Evolutionary conservation across 2,329 filamentous ascomycete species (phyloP).

Genomic region (Coniochaeta ligniaria): DNA sequence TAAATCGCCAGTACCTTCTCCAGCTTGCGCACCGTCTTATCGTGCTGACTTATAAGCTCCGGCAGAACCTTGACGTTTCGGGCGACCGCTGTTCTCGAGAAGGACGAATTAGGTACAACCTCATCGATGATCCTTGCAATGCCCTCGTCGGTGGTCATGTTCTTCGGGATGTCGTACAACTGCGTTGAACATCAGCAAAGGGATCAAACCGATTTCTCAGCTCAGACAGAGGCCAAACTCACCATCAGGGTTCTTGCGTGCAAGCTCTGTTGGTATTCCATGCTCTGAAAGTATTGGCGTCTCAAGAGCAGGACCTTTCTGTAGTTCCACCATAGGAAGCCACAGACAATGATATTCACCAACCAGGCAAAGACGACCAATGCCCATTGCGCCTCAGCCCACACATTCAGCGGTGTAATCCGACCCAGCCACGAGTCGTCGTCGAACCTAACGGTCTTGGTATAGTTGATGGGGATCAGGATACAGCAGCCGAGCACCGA

Average conservation of each 20-base stretch:
- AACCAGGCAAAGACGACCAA: constrained; percentile 53
- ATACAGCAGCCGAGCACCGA: constrained; percentile 67
- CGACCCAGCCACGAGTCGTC: constrained; percentile 43
- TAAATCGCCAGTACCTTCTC: constrained; percentile 85
- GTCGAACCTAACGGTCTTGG: constrained; percentile 31
- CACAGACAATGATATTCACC: constrained; percentile 68
- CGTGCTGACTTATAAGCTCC: constrained; percentile 76
- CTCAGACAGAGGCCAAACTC: constrained; percentile 13
- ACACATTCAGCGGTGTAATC: constrained; percentile 53
- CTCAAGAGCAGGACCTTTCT: constrained; percentile 63
- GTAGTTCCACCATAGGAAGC: constrained; percentile 90
- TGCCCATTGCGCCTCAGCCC: constrained; percentile 46
- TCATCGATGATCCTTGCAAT: constrained; percentile 77
- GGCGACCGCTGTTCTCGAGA: constrained; percentile 75
- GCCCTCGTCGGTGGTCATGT: constrained; percentile 76
- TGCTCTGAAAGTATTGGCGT: constrained; percentile 72
- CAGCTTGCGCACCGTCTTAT: constrained; percentile 70
- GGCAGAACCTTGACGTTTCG: constrained; percentile 90
- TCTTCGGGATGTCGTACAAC: constrained; percentile 77
- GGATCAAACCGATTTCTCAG: background rate
- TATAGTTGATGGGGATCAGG: constrained; percentile 73
- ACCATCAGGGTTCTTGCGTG: constrained; percentile 68
- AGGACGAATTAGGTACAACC: constrained; percentile 69
- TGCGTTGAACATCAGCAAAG: constrained; percentile 22
- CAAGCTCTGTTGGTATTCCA: constrained; percentile 82